A percentile compares a stretch with the other conserved stretches of the same genome.
These are phyloP conservation scores for Flaveria robusta DNA, from an alignment of 129 eudicot species.

Conservation along the genomic window DNA sequence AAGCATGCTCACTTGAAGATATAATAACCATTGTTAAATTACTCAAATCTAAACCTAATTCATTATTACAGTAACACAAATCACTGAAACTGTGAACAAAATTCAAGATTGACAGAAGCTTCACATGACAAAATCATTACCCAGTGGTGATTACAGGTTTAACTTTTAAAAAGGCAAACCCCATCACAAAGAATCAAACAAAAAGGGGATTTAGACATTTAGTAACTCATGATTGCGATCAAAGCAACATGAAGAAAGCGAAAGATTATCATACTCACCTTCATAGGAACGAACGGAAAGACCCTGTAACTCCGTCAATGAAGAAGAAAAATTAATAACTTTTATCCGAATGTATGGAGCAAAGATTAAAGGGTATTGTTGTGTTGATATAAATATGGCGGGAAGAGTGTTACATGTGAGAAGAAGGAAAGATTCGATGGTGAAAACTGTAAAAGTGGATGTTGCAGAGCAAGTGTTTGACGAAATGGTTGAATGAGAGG, in stretches of 20 bases:
- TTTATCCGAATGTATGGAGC: not conserved
- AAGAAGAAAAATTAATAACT: too few species aligned
- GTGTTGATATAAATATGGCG: constrained; percentile 24
- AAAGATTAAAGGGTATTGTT: constrained; percentile 14
- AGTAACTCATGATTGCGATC: constrained; percentile 13
- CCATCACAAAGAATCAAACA: not conserved
- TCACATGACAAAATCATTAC: constrained; percentile 41
- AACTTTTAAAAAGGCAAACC: constrained; percentile 11
- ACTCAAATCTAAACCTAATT: not conserved
- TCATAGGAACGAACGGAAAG: not conserved
- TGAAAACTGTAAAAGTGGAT: constrained; percentile 34
- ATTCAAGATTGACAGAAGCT: constrained; percentile 16
- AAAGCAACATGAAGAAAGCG: constrained; percentile 9
- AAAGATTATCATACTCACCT: not conserved
- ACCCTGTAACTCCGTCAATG: too few species aligned
- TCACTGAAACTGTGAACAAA: constrained; percentile 33
- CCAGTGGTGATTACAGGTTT: constrained; percentile 26
- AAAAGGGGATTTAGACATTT: constrained; percentile 6
- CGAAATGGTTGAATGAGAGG: constrained; percentile 26
- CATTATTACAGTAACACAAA: constrained; percentile 20
- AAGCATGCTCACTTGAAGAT: constrained; percentile 39
- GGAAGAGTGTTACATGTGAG: constrained; percentile 26
- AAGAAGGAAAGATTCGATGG: constrained; percentile 30
- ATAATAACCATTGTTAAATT: constrained; percentile 26
- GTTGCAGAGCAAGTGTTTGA: constrained; percentile 28